phyloP scores from a whole-genome alignment of 2,329 filamentous ascomycete species.

The Chaetothyriales sp. region DNA sequence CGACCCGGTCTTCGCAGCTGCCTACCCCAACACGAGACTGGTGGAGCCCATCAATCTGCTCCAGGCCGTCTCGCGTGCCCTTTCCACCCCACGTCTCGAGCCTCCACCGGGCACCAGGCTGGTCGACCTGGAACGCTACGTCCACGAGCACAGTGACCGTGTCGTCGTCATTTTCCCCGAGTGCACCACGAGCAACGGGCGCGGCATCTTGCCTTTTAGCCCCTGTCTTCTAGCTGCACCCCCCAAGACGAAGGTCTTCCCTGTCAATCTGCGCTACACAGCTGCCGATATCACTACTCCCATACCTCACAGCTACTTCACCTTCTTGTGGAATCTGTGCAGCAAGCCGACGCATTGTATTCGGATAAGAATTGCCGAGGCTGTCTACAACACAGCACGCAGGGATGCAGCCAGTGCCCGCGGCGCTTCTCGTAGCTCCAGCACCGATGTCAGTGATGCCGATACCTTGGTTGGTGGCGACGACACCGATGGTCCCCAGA shows the following conservation, averaged over 20 bases:
- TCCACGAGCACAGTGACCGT: slow-evolving; percentile 55
- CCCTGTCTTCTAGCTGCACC: slow-evolving; percentile 59
- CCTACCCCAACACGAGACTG: slow-evolving; percentile 59
- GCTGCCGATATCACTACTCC: slow-evolving; percentile 84
- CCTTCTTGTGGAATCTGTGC: slow-evolving; percentile 76
- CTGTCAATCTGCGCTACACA: slow-evolving; percentile 78
- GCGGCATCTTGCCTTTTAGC: slow-evolving; percentile 72
- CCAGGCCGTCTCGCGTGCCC: slow-evolving; percentile 58
- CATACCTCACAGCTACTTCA: slow-evolving; percentile 56
- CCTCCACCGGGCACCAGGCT: slow-evolving; percentile 37
- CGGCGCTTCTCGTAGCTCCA: slow-evolving; percentile 28
- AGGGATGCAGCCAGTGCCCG: slow-evolving; percentile 6
- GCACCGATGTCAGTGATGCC: slow-evolving; percentile 26
- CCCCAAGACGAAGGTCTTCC: slow-evolving; percentile 63
- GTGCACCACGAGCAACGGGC: slow-evolving; percentile 85
- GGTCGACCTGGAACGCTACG: slow-evolving; percentile 49
- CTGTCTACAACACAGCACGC: slow-evolving; percentile 31
- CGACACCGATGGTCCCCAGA: slow-evolving; percentile 23
- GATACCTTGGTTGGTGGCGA: slow-evolving; percentile 19
- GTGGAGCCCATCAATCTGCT: slow-evolving; percentile 68
- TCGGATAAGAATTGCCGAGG: slow-evolving; percentile 76
- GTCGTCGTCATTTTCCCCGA: slow-evolving; percentile 84
- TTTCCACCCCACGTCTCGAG: slow-evolving; percentile 43
- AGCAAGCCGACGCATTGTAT: slow-evolving; percentile 79
- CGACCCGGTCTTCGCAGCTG: slow-evolving; percentile 83